Evolutionary conservation across 2,329 filamentous ascomycete genomes (phyloP), one percentile per base, ranked within the genome.

Genomic region (Fusarium sp.): DNA sequence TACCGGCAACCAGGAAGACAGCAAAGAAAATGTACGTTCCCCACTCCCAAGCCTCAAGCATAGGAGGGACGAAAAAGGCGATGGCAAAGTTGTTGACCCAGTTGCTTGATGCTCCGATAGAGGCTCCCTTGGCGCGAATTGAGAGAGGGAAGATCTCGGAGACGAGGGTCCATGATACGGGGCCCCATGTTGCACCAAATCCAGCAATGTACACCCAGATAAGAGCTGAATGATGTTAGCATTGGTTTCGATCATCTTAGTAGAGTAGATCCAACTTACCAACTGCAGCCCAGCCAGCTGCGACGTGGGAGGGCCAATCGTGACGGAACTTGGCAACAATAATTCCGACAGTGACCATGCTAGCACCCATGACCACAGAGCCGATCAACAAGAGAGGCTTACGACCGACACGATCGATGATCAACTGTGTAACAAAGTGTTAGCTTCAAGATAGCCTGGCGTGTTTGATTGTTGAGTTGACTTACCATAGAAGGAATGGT

Each of bases 1-100:
- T 80, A 2, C 84, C 81, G 4, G 76, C 73, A 7, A 83, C 77
- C 33, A 86, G 84, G 45, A 86, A 81, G 0, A 79, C 80, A 7
- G 84, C 84, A 67, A 89, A 89, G 78, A 89, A 88, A 63, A 87
- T 85, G 72, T 87, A 88, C 0, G 85, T 85, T 17, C 85, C 86
- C 75, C 82, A 87, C n/a, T 79, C 70, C 64, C 80, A 64, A 0
- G 65, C 62, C 31, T 73, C 60, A 4, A 75, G 63, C 73, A 82
- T 85, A 11, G 80, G 77, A 5, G 81, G 82, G 0, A 82, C 80
- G 40, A 80, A 82, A 38, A 84, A 81, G 5, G 82, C 83, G 14
- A 85, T 80, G 55, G 80, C 78, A 42, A 85, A 85, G 69, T 84
- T 84, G 74, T 80, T 81, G 39, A 78, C 58, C 82, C 82, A 84